Base-by-base conservation (phyloP, 2,329 filamentous ascomycete genomes). In the Fusarium sp. region DNA sequence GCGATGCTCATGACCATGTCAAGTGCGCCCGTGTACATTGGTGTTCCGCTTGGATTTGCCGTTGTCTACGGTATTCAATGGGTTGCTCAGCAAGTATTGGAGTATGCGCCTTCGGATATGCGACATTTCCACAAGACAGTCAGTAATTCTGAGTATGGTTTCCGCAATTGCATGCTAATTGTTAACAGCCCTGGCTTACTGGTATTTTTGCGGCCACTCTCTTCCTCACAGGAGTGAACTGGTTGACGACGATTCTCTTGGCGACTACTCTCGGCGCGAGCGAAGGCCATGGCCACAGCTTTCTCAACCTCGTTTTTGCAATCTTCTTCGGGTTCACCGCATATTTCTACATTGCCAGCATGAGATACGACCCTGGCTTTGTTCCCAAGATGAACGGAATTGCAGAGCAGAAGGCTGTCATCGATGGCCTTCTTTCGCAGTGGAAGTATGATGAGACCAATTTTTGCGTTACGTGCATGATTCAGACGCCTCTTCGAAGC, bases 381-480 rank as follows among this genome's bases (percentile, higher is more conserved):
- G 92, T 99, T 27, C 95, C 96, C 36, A 97, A 97, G 78, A 87
- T 94, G 73, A 90, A 91, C 57, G 95, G 94, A 69, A 91, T 96
- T 56, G 93, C 92, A 25, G 92, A 97, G 77, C 95, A 97, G 78
- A 94, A 95, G 78, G 89, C 90, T 39, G 90, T 91, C 58, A 97
- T 99, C 71, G 91, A 96, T 67, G 92, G 97, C 70, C 85, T 99
- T 10, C 86, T 99, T 66, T 86, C 88, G 58, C 77, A 89, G 69
- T 96, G 93, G 89, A 96, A 93, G 74, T 99, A 95, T 77, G 94
- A 99, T 75, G 95, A 97, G 76, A 84, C 90, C 63, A 95, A 97
- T 77, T 99, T 98, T 75, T 99, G 96, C 78, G 90, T 96, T 27
- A 88, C 88, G 46, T 99, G 96, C 81, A 97, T 98, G 94, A 92